Conservation (phyloP, 2,329 filamentous ascomycete genomes). For the Fusarium bulbicola region DNA sequence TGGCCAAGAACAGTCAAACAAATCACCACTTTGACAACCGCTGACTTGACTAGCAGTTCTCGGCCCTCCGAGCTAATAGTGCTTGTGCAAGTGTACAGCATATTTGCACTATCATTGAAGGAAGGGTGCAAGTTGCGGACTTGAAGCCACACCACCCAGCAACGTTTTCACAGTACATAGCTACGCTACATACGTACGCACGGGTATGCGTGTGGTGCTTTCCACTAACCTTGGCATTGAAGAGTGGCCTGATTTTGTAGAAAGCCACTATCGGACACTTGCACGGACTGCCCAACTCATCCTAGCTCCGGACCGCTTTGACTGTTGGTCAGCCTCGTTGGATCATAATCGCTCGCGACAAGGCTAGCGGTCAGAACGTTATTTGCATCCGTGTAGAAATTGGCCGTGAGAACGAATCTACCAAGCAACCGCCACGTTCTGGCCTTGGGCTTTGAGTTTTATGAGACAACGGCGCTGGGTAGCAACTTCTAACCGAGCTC, state of each 20-base stretch:
- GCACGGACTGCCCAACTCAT: constrained; percentile 25
- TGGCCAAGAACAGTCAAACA: neutral
- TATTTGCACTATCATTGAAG: neutral
- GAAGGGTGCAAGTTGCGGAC: constrained; percentile 28
- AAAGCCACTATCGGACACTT: constrained; percentile 27
- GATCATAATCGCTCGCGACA: neutral
- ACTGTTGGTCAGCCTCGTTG: constrained; percentile 24
- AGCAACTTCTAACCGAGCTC: constrained; percentile 13
- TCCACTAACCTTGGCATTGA: constrained; percentile 23
- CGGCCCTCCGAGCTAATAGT: neutral
- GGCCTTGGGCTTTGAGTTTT: neutral
- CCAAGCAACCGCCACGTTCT: constrained; percentile 10
- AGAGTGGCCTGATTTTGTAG: constrained; percentile 37
- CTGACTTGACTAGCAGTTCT: neutral
- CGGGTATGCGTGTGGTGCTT: neutral
- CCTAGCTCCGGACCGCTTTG: constrained; percentile 15
- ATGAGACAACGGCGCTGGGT: constrained; percentile 13
- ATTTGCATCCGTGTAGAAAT: neutral
- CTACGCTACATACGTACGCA: neutral
- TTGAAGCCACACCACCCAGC: constrained; percentile 35
- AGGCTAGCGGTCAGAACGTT: constrained; percentile 18
- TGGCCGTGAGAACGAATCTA: neutral
- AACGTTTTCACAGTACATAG: constrained; percentile 22
- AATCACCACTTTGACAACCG: neutral
- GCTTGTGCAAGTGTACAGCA: neutral